Percentiles rank a stretch among this genome's conserved stretches.
Evolutionary conservation across 768 basidiomycete genomes (phyloP).

Genomic region (Ramaria sp.): DNA sequence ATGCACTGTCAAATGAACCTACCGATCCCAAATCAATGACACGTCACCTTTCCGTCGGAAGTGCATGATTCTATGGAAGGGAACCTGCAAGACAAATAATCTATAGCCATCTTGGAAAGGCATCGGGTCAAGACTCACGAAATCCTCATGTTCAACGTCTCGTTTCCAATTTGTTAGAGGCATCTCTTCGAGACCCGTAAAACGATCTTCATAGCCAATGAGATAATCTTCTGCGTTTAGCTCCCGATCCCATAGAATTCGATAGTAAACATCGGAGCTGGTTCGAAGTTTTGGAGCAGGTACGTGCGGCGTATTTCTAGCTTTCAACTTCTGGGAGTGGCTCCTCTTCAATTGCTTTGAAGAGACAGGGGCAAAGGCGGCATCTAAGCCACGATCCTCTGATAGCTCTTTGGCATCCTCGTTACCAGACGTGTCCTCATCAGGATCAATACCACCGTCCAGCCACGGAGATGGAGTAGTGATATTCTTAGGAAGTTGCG

Average conservation of each 20-base stretch:
- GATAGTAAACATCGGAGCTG: conserved; percentile 15
- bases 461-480: conserved; percentile 12
- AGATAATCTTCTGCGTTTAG: conserved; percentile 12
- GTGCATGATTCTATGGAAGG: conserved; percentile 17
- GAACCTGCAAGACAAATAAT: conserved; percentile 13
- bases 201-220: conserved; percentile 19
- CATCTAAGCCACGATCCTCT: conserved; percentile 1
- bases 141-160: conserved; percentile 17
- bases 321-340: neutral
- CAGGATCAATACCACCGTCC: conserved; percentile 13
- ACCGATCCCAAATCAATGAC: conserved; percentile 15
- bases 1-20: neutral
- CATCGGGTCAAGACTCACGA: conserved; percentile 11
- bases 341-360: neutral
- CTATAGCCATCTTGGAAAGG: neutral
- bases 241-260: conserved; percentile 16
- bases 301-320: conserved; percentile 4
- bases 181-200: conserved; percentile 15
- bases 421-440: neutral
- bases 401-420: neutral
- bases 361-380: neutral
- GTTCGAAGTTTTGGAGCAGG: conserved; percentile 15
- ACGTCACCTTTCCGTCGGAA: conserved; percentile 14
- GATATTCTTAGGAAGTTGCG: conserved; percentile 1
- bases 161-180: conserved; percentile 14